These are phyloP conservation scores for Simmondsia chinensis DNA, from an alignment of 148 eudicot genomes.

Conservation along the genomic window DNA sequence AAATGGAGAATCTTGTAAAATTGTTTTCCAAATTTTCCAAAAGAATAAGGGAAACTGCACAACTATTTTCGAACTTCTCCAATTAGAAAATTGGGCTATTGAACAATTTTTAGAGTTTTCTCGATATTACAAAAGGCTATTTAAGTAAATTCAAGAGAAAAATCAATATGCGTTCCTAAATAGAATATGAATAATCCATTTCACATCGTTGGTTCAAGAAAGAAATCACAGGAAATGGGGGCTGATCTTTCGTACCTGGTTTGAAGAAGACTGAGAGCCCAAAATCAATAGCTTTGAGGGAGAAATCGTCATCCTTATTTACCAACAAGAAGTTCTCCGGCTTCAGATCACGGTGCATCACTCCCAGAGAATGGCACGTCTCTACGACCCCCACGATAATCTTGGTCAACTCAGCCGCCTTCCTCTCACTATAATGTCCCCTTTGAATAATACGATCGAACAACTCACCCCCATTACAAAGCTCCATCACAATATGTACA, in stretches of 20 bases:
- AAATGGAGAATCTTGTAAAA: too few species aligned
- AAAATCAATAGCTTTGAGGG: constrained; percentile 91
- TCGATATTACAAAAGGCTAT: too few species aligned
- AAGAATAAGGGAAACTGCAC: too few species aligned
- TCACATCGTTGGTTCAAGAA: too few species aligned
- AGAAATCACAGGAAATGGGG: not conserved
- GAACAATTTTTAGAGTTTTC: too few species aligned
- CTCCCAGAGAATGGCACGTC: constrained; percentile 95
- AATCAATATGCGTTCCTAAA: too few species aligned
- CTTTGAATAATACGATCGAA: constrained; percentile 87
- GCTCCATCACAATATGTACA: constrained; percentile 94
- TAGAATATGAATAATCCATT: too few species aligned
- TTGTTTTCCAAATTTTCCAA: too few species aligned
- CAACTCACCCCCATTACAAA: constrained; percentile 87
- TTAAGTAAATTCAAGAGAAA: too few species aligned
- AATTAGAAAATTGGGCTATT: too few species aligned
- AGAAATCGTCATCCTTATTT: constrained; percentile 88
- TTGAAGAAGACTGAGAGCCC: constrained; percentile 96
- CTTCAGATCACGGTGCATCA: constrained; percentile 88
- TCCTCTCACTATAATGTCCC: constrained; percentile 86
- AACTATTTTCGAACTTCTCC: too few species aligned
- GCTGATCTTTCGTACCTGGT: constrained; percentile 65
- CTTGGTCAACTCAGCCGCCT: constrained; percentile 87
- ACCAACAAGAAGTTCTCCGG: constrained; percentile 92
- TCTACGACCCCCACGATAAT: constrained; percentile 92